Conservation (phyloP, 1,284 basidiomycete genomes). For the Malassezia caprae region DNA sequence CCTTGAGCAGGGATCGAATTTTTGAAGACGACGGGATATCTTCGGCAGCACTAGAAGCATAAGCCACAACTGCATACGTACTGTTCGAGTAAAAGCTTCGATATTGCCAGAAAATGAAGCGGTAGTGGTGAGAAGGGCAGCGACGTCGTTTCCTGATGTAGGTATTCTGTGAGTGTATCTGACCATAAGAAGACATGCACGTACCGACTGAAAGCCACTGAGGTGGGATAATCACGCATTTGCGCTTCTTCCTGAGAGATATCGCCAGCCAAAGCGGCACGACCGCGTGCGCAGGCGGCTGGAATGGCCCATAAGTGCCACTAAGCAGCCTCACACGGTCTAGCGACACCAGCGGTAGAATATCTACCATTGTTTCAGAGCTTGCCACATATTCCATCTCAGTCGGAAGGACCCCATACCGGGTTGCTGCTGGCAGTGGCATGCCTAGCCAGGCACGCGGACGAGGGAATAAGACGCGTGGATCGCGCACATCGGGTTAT, state of each 20-base stretch:
- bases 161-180: slow-evolving; percentile 6
- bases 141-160: slow-evolving; percentile 9
- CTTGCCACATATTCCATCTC: slow-evolving; percentile 20
- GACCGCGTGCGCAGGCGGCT: slow-evolving; percentile 68
- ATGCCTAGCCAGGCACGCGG: slow-evolving; percentile 2
- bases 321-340: slow-evolving; percentile 40
- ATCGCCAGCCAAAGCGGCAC: slow-evolving; percentile 92
- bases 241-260: slow-evolving; percentile 83
- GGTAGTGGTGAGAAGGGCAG: slow-evolving; percentile 48
- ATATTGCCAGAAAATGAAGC: slow-evolving; percentile 72
- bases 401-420: slow-evolving; percentile 13
- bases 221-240: slow-evolving; percentile 81
- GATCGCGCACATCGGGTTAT: background rate
- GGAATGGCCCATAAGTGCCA: slow-evolving; percentile 68
- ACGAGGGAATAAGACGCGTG: background rate
- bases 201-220: slow-evolving; percentile 75
- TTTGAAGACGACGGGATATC: slow-evolving; percentile 73
- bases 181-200: background rate
- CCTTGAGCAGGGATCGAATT: slow-evolving; percentile 74
- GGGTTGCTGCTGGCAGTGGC: slow-evolving; percentile 8
- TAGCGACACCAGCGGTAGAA: slow-evolving; percentile 36
- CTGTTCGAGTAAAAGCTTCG: slow-evolving; percentile 81
- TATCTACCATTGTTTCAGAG: slow-evolving; percentile 24
- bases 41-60: slow-evolving; percentile 64
- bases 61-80: slow-evolving; percentile 51